Evolutionary conservation across 768 basidiomycete genomes (phyloP), one percentile per base, ranked within the genome.

Genomic region (Kwoniella sp.): DNA sequence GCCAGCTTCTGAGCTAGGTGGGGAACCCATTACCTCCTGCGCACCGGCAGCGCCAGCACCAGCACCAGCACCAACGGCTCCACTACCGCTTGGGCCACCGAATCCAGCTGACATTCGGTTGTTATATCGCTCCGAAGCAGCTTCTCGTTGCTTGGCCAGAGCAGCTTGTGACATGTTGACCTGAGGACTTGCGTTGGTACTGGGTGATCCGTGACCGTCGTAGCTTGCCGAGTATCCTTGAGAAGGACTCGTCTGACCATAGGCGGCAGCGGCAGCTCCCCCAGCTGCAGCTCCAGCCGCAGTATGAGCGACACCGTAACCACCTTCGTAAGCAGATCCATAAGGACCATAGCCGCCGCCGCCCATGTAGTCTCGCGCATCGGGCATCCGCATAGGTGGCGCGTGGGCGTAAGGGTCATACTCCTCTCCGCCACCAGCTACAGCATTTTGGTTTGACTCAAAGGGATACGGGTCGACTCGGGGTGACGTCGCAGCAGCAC

Each of bases 391-490:
- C 73, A 75, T 70, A 21, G 68, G 62, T 24, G 67, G 58, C 10
- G 68, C 64, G 26, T 67, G 64, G 0, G 58, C 25, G 47, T 76
- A 70, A 9, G 72, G 70, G 29, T 71, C 72, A 61, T 72, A 77
- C 0, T 55, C 30, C 4, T 54, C 50, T 24, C 47, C 62, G 29
- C 46, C 54, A 10, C 37, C 29, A 12, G 22, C 36, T 27, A 58
- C 36, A 21, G 19, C 54, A 19, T 21, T 24, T 22, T 57, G 56
- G 33, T 56, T 50, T 17, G 58, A 55, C 12, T 60, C 26, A 48
- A 73, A 77, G 5, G 76, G 73, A 66, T 68, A 77, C 2, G 76
- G 76, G 36, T 77, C 76, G 54, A 77, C 67, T 24, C 59, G 67
- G n/a, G 64, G 59, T 1, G 61, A 63, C 1, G 64, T 58, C 25